Evolutionary conservation across 768 basidiomycete species (phyloP).

Genomic region (Phanerodontia chrysosporium): DNA sequence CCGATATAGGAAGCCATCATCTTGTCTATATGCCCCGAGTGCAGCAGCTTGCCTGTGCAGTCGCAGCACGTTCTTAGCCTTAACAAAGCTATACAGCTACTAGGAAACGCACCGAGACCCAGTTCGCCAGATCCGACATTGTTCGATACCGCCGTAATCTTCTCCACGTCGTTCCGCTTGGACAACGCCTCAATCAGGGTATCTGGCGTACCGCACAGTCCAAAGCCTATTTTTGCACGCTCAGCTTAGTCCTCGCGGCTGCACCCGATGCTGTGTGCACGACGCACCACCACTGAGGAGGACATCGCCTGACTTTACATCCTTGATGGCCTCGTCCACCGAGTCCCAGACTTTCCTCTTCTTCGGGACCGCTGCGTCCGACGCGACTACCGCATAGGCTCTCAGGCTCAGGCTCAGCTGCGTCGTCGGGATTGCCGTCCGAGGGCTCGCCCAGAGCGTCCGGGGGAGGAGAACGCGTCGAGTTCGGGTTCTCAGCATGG

Average conservation of each 20-base stretch:
- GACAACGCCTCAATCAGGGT: conserved; percentile 78
- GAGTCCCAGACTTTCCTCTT: conserved; percentile 74
- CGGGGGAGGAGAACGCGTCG: neutral
- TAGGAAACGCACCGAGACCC: conserved; percentile 54
- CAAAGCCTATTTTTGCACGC: conserved; percentile 58
- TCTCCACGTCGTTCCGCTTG: conserved; percentile 65
- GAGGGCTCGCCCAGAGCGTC: neutral
- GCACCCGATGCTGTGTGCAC: neutral
- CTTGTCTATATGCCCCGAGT: conserved; percentile 72
- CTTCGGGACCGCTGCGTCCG: conserved; percentile 26
- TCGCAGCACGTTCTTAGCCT: neutral
- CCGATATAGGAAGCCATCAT: conserved; percentile 90
- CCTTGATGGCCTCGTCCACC: conserved; percentile 78
- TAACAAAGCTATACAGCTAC: neutral
- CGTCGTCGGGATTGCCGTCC: neutral
- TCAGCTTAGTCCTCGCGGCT: neutral
- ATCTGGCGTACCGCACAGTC: conserved; percentile 89
- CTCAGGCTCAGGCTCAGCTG: neutral
- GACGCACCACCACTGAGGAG: conserved; percentile 77
- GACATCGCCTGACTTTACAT: conserved; percentile 75
- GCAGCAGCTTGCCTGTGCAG: conserved; percentile 62
- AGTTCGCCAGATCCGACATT: conserved; percentile 73
- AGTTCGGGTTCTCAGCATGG: conserved; percentile 2
- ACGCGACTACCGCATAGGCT: conserved; percentile 17
- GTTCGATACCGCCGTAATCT: conserved; percentile 83